These are phyloP conservation scores for Vitis hybrid DNA, from an alignment of 177 flowering plant species.

Conservation along the genomic window DNA sequence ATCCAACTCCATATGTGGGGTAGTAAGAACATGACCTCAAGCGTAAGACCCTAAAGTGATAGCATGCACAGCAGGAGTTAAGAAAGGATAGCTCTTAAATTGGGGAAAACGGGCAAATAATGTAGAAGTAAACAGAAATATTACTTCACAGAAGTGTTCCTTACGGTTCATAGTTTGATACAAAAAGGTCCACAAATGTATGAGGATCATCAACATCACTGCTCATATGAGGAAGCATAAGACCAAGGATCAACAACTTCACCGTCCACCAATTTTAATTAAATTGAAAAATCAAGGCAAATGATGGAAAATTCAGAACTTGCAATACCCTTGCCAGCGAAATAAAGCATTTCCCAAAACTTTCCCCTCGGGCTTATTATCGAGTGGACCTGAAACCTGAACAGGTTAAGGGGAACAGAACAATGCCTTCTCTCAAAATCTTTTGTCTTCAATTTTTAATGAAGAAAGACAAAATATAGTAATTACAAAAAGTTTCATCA, in stretches of 20 bases:
- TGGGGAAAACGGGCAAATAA: background rate
- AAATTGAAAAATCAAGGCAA: background rate
- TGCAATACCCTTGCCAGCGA: conserved; percentile 89
- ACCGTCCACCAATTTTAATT: background rate
- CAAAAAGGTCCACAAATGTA: conserved; percentile 81
- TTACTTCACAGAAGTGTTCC: conserved; percentile 16
- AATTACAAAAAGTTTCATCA: background rate
- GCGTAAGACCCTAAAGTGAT: conserved; percentile 56
- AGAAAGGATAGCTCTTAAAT: background rate
- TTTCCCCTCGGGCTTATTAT: conserved; percentile 57
- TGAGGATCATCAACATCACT: conserved; percentile 87
- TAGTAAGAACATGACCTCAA: conserved; percentile 79
- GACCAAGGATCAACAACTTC: background rate
- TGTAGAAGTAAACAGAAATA: background rate
- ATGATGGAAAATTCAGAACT: background rate
- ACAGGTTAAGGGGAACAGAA: conserved; percentile 37
- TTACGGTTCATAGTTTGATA: conserved; percentile 83
- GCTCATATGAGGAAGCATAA: conserved; percentile 23
- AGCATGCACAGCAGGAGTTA: conserved; percentile 9
- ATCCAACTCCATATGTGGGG: conserved; percentile 82
- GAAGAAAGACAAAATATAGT: background rate
- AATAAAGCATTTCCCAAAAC: conserved; percentile 73
- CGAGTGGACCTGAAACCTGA: conserved; percentile 76
- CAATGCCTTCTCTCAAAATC: background rate
- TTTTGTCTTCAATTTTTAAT: background rate